Evolutionary conservation across 805 yeast species (phyloP).

Genomic region (Metschnikowia amazonensis): DNA sequence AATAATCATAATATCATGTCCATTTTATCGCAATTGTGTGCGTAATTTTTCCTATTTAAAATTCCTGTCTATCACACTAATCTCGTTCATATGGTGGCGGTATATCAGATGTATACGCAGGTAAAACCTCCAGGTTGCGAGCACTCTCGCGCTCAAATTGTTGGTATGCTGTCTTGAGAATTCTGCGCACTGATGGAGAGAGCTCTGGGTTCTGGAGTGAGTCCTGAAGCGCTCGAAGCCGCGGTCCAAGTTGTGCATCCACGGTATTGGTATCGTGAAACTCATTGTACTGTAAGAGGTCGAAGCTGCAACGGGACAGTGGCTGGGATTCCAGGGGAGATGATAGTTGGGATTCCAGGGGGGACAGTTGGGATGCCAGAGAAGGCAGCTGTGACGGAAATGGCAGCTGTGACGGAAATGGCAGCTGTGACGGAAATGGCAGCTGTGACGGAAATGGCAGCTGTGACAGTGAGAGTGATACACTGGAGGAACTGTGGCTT

Average conservation of each 20-base stretch:
- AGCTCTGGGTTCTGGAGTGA: conserved; percentile 14
- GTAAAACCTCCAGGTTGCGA: conserved; percentile 12
- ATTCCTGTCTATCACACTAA: too few species aligned
- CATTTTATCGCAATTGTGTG: too few species aligned
- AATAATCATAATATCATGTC: too few species aligned
- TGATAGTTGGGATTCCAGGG: too few species aligned
- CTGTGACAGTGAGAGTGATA: neutral
- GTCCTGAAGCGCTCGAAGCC: conserved; percentile 14
- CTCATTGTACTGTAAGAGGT: conserved; percentile 7
- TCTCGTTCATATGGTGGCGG: conserved; percentile 11
- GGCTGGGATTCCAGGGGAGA: too few species aligned
- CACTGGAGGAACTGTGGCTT: neutral
- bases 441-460: too few species aligned
- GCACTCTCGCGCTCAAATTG: conserved; percentile 14
- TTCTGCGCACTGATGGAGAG: conserved; percentile 12
- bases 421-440: too few species aligned
- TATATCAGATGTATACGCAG: conserved; percentile 14
- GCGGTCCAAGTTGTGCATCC: conserved; percentile 14
- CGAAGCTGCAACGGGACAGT: neutral
- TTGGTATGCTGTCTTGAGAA: conserved; percentile 13
- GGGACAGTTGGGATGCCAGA: too few species aligned
- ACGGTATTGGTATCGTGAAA: conserved; percentile 6
- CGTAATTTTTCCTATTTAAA: too few species aligned
- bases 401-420: too few species aligned
- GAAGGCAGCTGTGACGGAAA: too few species aligned